Evolutionary conservation across 768 basidiomycete species (phyloP).

Genomic region (Russula brevipes): DNA sequence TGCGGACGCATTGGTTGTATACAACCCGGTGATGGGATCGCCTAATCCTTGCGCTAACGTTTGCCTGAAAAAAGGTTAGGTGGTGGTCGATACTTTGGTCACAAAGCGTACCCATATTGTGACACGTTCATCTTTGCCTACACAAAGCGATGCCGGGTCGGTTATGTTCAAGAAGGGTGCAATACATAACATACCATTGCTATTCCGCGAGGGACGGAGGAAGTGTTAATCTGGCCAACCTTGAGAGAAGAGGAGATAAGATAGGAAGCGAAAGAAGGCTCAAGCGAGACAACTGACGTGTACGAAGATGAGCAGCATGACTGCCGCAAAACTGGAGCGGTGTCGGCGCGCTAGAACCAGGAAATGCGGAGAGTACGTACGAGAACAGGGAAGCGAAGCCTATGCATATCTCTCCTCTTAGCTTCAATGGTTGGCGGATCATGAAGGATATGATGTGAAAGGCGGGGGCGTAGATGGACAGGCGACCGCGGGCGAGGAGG

Average conservation of each 20-base stretch:
- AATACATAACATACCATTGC: constrained; percentile 52
- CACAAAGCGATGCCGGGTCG: constrained; percentile 4
- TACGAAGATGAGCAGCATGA: constrained; percentile 68
- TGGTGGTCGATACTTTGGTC: constrained; percentile 8
- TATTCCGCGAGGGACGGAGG: constrained; percentile 62
- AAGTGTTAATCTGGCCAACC: constrained; percentile 81
- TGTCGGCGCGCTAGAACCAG: constrained; percentile 25
- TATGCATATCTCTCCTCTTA: constrained; percentile 77
- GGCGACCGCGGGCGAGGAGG: not conserved
- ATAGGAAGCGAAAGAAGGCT: constrained; percentile 23
- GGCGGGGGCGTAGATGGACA: constrained; percentile 14
- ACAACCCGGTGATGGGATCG: constrained; percentile 59
- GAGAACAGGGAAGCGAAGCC: constrained; percentile 66
- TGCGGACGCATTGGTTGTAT: constrained; percentile 58
- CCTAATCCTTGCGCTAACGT: constrained; percentile 36
- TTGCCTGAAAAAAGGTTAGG: constrained; percentile 37
- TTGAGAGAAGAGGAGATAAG: constrained; percentile 33
- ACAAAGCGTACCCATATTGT: constrained; percentile 54
- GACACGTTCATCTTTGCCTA: constrained; percentile 69
- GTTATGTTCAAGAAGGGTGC: constrained; percentile 20
- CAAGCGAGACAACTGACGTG: constrained; percentile 49
- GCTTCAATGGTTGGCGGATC: constrained; percentile 26
- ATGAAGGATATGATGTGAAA: constrained; percentile 10
- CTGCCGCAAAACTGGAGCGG: constrained; percentile 42
- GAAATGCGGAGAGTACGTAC: constrained; percentile 40